Percentiles rank a stretch among this genome's conserved stretches.
Evolutionary conservation across 2,329 filamentous ascomycete genomes (phyloP).

Genomic region (Fusarium sp.): DNA sequence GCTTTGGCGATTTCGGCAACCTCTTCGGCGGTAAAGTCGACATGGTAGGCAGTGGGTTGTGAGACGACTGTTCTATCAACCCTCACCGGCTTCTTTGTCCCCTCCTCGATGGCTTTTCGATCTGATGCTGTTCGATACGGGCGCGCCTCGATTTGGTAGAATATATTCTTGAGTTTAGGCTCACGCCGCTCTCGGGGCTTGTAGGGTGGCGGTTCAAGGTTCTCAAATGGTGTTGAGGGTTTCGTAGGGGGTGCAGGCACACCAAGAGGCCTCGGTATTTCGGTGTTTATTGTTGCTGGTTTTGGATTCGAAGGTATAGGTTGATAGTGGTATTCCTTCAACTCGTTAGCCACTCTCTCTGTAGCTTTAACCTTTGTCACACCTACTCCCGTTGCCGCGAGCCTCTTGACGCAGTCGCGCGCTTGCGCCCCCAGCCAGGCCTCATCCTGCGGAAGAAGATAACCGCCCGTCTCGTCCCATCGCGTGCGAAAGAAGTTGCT

Average conservation of each 20-base stretch:
- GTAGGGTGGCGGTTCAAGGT: slow-evolving; percentile 17
- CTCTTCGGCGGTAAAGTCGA: slow-evolving; percentile 59
- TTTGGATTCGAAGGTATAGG: neutral
- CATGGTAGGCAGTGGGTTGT: slow-evolving; percentile 52
- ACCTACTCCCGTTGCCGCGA: slow-evolving; percentile 39
- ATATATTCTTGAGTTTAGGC: slow-evolving; percentile 25
- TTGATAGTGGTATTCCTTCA: slow-evolving; percentile 10
- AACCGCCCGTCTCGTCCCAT: slow-evolving; percentile 39
- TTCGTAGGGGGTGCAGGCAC: neutral
- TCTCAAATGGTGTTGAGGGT: neutral
- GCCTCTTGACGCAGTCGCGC: slow-evolving; percentile 33
- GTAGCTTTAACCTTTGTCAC: neutral
- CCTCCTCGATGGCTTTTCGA: slow-evolving; percentile 45
- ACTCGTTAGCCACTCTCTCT: slow-evolving; percentile 8
- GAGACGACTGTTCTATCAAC: neutral
- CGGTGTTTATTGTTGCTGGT: neutral
- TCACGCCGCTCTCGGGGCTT: slow-evolving; percentile 23
- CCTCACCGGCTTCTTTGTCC: slow-evolving; percentile 25
- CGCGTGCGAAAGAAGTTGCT: slow-evolving; percentile 39
- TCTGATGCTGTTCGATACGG: slow-evolving; percentile 45
- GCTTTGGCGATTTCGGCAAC: slow-evolving; percentile 43
- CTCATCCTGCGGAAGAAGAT: slow-evolving; percentile 29
- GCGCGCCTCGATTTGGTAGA: slow-evolving; percentile 27
- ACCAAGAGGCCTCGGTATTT: neutral
- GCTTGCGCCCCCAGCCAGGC: slow-evolving; percentile 30